Evolutionary conservation across 768 basidiomycete genomes (phyloP).

Genomic region (Tephrocybe rancida): DNA sequence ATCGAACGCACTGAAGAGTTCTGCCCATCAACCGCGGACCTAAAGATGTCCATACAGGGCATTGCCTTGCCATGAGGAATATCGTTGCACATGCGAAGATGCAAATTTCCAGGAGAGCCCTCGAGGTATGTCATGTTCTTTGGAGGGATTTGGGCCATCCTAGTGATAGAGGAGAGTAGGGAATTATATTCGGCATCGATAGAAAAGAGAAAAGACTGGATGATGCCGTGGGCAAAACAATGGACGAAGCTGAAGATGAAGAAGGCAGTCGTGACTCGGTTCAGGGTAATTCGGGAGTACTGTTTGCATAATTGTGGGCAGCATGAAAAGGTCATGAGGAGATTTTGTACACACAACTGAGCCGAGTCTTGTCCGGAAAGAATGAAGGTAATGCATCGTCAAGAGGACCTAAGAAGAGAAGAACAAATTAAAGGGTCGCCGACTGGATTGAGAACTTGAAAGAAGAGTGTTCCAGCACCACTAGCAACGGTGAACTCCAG

Average conservation of each 20-base stretch:
- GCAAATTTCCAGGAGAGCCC: constrained; percentile 26
- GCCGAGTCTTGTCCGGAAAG: neutral
- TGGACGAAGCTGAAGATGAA: constrained; percentile 52
- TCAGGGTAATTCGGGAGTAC: constrained; percentile 41
- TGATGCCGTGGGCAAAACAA: constrained; percentile 53
- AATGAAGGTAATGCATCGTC: neutral
- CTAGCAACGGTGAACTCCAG: constrained; percentile 1
- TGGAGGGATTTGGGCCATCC: constrained; percentile 34
- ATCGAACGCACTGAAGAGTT: constrained; percentile 6
- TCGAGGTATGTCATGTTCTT: constrained; percentile 39
- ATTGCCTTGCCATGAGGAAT: constrained; percentile 36
- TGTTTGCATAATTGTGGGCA: constrained; percentile 10
- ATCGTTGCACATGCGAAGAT: constrained; percentile 46
- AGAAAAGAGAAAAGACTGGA: constrained; percentile 50
- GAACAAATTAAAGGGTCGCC: constrained; percentile 1
- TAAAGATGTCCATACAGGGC: constrained; percentile 39
- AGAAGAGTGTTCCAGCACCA: constrained; percentile 5
- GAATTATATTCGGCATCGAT: constrained; percentile 42
- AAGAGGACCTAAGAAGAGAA: neutral
- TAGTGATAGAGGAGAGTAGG: constrained; percentile 39
- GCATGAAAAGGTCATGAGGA: neutral
- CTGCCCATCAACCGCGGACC: constrained; percentile 20
- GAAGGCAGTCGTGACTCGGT: constrained; percentile 44
- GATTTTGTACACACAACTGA: constrained; percentile 7
- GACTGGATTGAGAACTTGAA: neutral